A percentile compares a stretch with the other conserved stretches of the same genome.
These are phyloP conservation scores for Lipomyces yamanashiensis DNA, from an alignment of 805 yeast genomes.

Conservation along the genomic window DNA sequence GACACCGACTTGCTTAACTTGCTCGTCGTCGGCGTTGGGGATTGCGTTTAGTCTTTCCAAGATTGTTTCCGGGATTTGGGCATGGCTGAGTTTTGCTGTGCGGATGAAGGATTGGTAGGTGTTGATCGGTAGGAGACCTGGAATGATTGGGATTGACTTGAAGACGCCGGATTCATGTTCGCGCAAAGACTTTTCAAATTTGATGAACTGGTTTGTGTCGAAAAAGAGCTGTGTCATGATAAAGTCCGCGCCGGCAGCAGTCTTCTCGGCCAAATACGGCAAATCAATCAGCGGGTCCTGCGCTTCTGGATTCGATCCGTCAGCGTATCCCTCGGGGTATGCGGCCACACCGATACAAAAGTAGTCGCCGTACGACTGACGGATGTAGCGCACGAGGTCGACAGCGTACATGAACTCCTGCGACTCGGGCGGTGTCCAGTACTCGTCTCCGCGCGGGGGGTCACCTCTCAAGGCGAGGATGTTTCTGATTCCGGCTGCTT, in stretches of 20 bases:
- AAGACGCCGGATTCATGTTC: slow-evolving; percentile 47
- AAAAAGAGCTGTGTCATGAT: slow-evolving; percentile 89
- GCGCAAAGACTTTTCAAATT: slow-evolving; percentile 56
- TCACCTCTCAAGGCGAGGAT: slow-evolving; percentile 95
- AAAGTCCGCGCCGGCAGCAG: slow-evolving; percentile 94
- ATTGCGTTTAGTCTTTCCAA: slow-evolving; percentile 57
- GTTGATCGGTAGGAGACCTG: slow-evolving; percentile 91
- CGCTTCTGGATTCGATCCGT: slow-evolving; percentile 56
- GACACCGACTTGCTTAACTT: slow-evolving; percentile 83
- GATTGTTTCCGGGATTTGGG: slow-evolving; percentile 69
- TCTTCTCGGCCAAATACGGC: slow-evolving; percentile 79
- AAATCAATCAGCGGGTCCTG: slow-evolving; percentile 74
- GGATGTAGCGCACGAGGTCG: slow-evolving; percentile 84
- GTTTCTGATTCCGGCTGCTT: slow-evolving; percentile 78
- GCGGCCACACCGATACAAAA: slow-evolving; percentile 97
- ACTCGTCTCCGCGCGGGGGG: slow-evolving; percentile 80
- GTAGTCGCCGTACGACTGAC: slow-evolving; percentile 68
- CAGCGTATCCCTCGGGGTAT: slow-evolving; percentile 97
- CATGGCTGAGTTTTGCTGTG: slow-evolving; percentile 88
- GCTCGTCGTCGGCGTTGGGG: slow-evolving; percentile 72
- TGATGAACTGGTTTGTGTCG: slow-evolving; percentile 76
- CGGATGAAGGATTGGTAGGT: slow-evolving; percentile 81
- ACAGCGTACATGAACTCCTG: slow-evolving; percentile 75
- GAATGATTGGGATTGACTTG: slow-evolving; percentile 63
- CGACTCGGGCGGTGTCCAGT: slow-evolving; percentile 50